Base-by-base conservation (phyloP, 192 early-diverging fungal species). In the Mortierella alpina region DNA sequence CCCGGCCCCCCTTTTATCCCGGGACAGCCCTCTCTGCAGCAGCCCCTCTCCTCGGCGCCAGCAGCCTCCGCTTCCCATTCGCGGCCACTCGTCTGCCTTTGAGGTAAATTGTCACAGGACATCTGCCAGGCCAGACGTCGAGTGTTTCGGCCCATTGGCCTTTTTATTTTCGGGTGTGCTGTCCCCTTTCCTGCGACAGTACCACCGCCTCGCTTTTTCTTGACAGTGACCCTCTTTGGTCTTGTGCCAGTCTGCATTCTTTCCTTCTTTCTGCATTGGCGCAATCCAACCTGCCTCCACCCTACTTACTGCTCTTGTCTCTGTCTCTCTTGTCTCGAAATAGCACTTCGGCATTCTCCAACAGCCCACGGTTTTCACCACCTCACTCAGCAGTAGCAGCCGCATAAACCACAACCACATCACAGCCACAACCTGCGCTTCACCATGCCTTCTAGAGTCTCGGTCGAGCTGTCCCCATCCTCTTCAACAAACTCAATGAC, bases 401-500 rank as follows among this genome's bases (percentile, higher is more conserved):
- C 31, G 31, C 31, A 31, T 31, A 1, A 64, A 8, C 46, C 41
- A 62, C 18, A 62, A 63, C 47, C 13, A 65, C 10, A 67, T 7
- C 18, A 51, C 31, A 31, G 31, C 31, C 31, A 3, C 31, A 31
- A 58, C 31, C 52, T 55, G 31, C 54, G 18, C 31, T 31, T 10
- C n/a, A 59, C 31, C 31, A 80, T 80, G 76, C 64, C 70, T 17
- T 72, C 76, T 12, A 66, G 70, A 58, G 52, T 78, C 18, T 71
- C 69, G 6, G 50, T 71, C 31, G 75, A 79, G 31, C 50, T 79
- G 7, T 66, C 68, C 0, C 75, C 63, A 5, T 39, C 68, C 50
- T 80, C 76, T 2, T 42, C 57, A 14, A 72, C 65, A 12, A 54
- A 67, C 56, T 62, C 59, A 9, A 60, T 80, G 65, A 22, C 76